Conservation (phyloP, 495 filamentous ascomycete genomes). For the Aspergillus ostianus region DNA sequence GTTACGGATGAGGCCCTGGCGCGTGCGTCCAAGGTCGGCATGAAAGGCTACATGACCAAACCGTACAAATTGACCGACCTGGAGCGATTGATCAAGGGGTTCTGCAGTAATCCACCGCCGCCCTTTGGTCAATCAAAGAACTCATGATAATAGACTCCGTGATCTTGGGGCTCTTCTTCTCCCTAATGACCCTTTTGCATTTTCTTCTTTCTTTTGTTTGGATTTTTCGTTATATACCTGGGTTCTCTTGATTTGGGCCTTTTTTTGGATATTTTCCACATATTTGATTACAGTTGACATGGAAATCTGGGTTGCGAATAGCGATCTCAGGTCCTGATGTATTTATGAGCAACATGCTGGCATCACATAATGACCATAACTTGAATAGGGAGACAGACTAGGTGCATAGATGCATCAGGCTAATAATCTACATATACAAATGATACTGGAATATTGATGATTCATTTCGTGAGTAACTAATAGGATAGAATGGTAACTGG, state of each 20-base stretch:
- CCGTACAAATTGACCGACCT: constrained; percentile 73
- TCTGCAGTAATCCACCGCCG: constrained; percentile 41
- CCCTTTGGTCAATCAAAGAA: constrained; percentile 19
- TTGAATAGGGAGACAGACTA: not conserved
- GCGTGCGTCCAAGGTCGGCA: constrained; percentile 64
- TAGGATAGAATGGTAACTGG: not conserved
- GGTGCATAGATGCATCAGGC: not conserved
- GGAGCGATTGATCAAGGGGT: constrained; percentile 63
- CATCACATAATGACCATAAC: constrained; percentile 11
- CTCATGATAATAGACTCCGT: constrained; percentile 17
- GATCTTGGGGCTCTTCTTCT: not conserved
- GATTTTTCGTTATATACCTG: constrained; percentile 6
- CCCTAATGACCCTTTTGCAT: constrained; percentile 8
- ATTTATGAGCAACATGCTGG: constrained; percentile 9
- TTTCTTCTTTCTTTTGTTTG: constrained; percentile 6
- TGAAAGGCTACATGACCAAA: constrained; percentile 77
- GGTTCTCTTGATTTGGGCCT: constrained; percentile 1
- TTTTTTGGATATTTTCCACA: not conserved
- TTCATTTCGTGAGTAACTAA: not conserved
- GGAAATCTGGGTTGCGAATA: constrained; percentile 1
- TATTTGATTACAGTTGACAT: not conserved
- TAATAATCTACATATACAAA: constrained; percentile 1
- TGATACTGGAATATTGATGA: not conserved
- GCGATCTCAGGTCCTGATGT: not conserved
- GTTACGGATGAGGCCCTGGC: constrained; percentile 66